Evolutionary conservation across 169 alveolate species (phyloP), one percentile per base, ranked within the genome.

Genomic region (Cryptosporidium canis): DNA sequence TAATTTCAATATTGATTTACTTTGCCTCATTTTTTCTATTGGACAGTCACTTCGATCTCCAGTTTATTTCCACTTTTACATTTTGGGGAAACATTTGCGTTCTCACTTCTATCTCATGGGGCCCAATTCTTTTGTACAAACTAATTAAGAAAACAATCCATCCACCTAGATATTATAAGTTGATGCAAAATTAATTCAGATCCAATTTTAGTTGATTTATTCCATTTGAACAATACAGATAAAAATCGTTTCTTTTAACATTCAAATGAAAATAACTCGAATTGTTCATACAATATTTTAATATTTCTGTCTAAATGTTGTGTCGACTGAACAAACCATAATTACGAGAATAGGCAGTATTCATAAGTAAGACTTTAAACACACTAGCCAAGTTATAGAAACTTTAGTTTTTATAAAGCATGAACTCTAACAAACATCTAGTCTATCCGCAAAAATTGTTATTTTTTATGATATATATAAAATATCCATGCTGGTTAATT

Each of bases 21-120:
- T 84, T 90, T 93, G 95, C 96, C 91, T 83, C 96, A 95, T 33
- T 95, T 85, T 94, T 95, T 70, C 93, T 95, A 12, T 83, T 97
- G 83, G 91, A 97, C 64, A 94, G 94, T 67, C 94, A 96, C 83
- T 97, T 97, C 77, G 98, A 97, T 90, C 83, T 95, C 41, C 93
- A 85, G 53, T 94, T 93, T 77, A 95, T 96, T 24, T 90, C 96
- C 83, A 92, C 98, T 8, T 92, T 92, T 37, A 84, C 94, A 48
- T 97, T 97, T 92, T 91, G 95, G 93, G 92, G 95, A 91, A 96
- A 96, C 85, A 97, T 96, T 6, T 56, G 91, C 9, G 93, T 94
- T 43, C 95, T 97, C 48, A 94, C 97, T n/a, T 91, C 94, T 4
- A 94, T 94, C 39, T 95, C 98, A 41, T 97, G 99, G 99, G 91